Evolutionary conservation across 768 basidiomycete species (phyloP), one percentile per base, ranked within the genome.

Genomic region (Tephrocybe sp.): DNA sequence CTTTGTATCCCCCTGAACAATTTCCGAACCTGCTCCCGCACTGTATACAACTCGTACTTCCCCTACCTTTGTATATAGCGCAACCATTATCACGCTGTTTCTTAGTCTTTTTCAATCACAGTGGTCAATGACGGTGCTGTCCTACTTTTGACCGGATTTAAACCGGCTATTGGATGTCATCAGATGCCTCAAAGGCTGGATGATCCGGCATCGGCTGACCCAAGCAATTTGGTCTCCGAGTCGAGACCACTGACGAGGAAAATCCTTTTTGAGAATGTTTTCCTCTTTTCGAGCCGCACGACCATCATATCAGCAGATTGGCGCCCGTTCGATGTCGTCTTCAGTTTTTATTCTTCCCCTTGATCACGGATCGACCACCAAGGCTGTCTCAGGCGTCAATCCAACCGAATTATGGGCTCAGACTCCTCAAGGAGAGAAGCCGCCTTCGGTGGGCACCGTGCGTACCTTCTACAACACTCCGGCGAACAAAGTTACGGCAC

Each of bases 391-490:
- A 0, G 70, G 73, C 32, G 62, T 82, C 59, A 68, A 83, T 58
- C 59, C 80, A 1, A 65, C 71, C 21, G 54, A 75, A 46, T 69
- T 87, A 26, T 89, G 85, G 86, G 55, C 73, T 0, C 48, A 65
- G 0, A 75, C 75, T 10, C 73, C 79, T 1, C 77, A 79, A 0
- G 72, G 70, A 15, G 69, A 79, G 43, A 83, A 81, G 59, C 70
- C 74, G 23, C 74, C 85, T 0, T 80, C 81, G 60, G 80, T 74
- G 4, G 87, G 85, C 7, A 83, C 84, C 0, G 79, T 84, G 1
- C 78, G 84, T 45, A 72, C 81, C 4, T 86, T 89, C 65, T 88
- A 79, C 69, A 78, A 80, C 48, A 75, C 73, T 3, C 80, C 81
- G 2, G 51, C 60, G 10, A 67, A 66, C 10, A 73, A 73, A 48